Evolutionary conservation across 108 stramenopile species (phyloP).

Genomic region (Aureococcus anophagefferens): DNA sequence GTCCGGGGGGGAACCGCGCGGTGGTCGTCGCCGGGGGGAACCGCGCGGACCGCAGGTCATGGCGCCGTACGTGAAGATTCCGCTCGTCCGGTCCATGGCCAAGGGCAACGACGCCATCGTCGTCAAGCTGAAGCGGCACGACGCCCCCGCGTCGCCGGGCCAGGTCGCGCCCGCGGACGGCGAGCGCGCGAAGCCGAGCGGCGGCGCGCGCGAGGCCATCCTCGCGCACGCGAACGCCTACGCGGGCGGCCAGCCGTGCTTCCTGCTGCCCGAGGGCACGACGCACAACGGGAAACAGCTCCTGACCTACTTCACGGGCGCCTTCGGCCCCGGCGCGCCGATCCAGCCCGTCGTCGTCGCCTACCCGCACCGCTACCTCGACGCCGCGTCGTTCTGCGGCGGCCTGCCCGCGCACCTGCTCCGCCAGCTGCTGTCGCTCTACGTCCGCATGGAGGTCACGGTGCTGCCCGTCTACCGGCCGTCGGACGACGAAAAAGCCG

Average conservation of each 20-base stretch:
- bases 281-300: conserved; percentile 16
- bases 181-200: too few species aligned
- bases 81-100: too few species aligned
- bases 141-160: too few species aligned
- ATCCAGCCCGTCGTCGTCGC: conserved; percentile 27
- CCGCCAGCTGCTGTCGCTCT: neutral
- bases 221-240: too few species aligned
- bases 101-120: too few species aligned
- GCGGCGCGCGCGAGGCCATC: too few species aligned
- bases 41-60: too few species aligned
- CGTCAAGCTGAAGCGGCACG: too few species aligned
- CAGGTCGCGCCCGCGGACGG: too few species aligned
- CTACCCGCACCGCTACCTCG: conserved; percentile 9
- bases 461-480: neutral
- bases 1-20: too few species aligned
- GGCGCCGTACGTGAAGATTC: too few species aligned
- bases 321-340: conserved; percentile 16
- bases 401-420: neutral
- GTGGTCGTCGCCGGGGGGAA: too few species aligned
- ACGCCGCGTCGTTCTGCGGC: conserved; percentile 10
- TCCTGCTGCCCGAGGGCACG: conserved; percentile 27
- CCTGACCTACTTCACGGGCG: conserved; percentile 13
- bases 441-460: conserved; percentile 4
- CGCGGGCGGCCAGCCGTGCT: neutral
- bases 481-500: conserved; percentile 10